Base-by-base conservation (phyloP, 1,284 basidiomycete species). In the Meripilus lineatus region DNA sequence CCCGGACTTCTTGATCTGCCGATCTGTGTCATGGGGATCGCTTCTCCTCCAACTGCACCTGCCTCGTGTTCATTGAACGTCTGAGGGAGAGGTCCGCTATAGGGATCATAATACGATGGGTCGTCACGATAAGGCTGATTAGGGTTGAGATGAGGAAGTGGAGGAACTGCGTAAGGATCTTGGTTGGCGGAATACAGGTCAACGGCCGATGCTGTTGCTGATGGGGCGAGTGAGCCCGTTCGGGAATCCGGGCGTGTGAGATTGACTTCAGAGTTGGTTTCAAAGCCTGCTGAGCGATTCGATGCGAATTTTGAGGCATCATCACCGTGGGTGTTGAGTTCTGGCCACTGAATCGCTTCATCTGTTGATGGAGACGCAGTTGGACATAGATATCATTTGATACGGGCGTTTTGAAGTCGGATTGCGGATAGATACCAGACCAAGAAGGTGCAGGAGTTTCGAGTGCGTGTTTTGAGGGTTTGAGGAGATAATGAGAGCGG, bases 261-360 rank as follows among this genome's bases (percentile, higher is more conserved):
- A 48, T 75, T 74, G 42, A 69, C 60, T 43, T 81, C 77, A 6
- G 80, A 80, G 36, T 69, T 74, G 11, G 80, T 82, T 50, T 73
- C 74, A 56, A 83, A 82, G 28, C 81, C 84, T 32, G 78, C 65
- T 0, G 82, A 80, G 45, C 63, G 55, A 40, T 79, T 70, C 1
- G 82, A 77, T 10, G 85, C 84, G 5, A 87, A 67, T 39, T 80
- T 80, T 28, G 52, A 60, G 2, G 59, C 51, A 22, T 59, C 65
- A 44, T 70, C 71, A 44, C 71, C 68, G 55, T 87, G 84, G 1
- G 75, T 62, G 59, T 88, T 87, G 37, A 90, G 72, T 53, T 90
- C 88, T 1, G 87, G 87, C 87, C 87, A 90, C 65, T 89, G 89
- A 65, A 90, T 90, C 22, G 84, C 84, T 63, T 88, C 84, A 54